Base-by-base conservation (phyloP, 306 rosid species). In the Citrullus mucosospermus region DNA sequence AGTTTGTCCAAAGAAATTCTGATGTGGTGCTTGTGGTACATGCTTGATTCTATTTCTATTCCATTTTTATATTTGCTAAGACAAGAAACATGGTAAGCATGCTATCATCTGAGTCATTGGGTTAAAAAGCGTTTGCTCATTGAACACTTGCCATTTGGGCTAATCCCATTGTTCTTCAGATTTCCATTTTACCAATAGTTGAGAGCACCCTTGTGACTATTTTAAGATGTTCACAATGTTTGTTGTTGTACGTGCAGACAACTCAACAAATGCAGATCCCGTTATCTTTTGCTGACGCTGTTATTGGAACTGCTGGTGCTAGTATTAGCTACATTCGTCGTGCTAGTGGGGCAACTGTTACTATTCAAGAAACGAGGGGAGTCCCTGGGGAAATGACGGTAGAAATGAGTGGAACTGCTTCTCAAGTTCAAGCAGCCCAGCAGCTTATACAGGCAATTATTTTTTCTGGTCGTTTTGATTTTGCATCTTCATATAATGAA, bases 381-480 rank as follows among this genome's bases (percentile, higher is more conserved):
- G 97, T 91, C 83, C 99, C 98, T 44, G 95, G 96, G 76, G 98
- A 96, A 86, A 96, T 96, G 99, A 96, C 99, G 12, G 99, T 93
- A 82, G 99, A 96, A 83, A 89, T 96, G 60, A 93, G 97, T 82
- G 98, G 99, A 78, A 85, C 93, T 79, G 96, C 98, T 84, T 86
- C 98, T 76, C 96, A 93, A 83, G 97, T 91, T 76, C 99, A 91
- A 82, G 88, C 98, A 12, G 99, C 99, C 51, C 97, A 93, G 85
- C 99, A 96, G 81, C 90, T 96, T 85, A 88, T 93, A 83, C 99
- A 96, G 92, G 99, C 84, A 87, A 85, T 84, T 61, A 46, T 25
- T 77, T 79, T 76, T 32, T 58, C 82, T 80, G 38, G 51, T 77
- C 79, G 5, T 77, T 59, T 80, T 34, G 30, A 67, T 30, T 25